Evolutionary conservation across 192 early-diverging fungal species (phyloP).

Genomic region (Linnemannia hyalina): DNA sequence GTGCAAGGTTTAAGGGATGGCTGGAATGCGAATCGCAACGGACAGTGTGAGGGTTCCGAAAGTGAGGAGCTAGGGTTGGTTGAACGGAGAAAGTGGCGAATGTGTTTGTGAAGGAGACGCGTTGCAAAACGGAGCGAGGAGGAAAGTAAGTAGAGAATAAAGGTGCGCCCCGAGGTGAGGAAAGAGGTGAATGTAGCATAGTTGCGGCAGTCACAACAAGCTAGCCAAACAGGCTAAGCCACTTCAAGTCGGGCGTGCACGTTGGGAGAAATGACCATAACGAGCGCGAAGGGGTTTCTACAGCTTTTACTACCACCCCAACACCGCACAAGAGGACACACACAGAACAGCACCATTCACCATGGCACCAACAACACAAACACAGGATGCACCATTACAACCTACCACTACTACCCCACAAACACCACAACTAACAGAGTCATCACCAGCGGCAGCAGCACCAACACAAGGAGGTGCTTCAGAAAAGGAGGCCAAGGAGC

Average conservation of each 20-base stretch:
- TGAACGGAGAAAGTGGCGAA: not conserved
- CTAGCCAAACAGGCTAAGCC: not conserved
- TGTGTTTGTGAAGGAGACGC: not conserved
- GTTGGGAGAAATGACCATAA: not conserved
- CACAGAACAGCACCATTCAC: not conserved
- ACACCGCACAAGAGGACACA: not conserved
- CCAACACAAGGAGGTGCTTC: not conserved
- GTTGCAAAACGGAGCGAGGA: not conserved
- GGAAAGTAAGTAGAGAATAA: not conserved
- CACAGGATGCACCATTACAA: constrained; percentile 10
- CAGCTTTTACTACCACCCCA: not conserved
- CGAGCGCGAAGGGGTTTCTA: too few relatives aligned
- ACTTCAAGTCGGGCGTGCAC: not conserved
- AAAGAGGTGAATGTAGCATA: not conserved
- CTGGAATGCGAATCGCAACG: not conserved
- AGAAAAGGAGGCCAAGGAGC: constrained; percentile 60
- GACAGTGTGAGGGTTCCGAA: not conserved
- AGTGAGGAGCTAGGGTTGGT: not conserved
- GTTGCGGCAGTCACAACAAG: not conserved
- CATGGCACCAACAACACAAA: not conserved
- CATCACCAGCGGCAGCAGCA: not conserved
- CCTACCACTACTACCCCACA: not conserved
- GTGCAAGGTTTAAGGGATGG: not conserved
- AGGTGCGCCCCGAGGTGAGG: not conserved
- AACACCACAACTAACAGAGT: not conserved